A percentile compares a stretch with the other conserved stretches of the same genome.
These are phyloP conservation scores for Byssoonygena ceratinophila DNA, from an alignment of 2,329 filamentous ascomycete genomes.

Conservation along the genomic window DNA sequence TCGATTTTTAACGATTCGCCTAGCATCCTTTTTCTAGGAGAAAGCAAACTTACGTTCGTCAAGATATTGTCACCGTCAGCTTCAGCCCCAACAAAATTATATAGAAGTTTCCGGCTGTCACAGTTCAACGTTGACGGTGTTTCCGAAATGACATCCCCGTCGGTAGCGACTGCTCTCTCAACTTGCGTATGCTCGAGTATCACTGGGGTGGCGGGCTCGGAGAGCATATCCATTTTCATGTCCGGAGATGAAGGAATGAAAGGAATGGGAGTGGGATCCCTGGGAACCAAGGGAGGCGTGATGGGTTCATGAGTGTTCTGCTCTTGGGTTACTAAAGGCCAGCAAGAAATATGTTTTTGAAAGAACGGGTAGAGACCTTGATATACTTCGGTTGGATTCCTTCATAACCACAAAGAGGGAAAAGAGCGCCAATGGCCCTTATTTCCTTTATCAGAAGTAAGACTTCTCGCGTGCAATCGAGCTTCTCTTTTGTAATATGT, in stretches of 20 bases:
- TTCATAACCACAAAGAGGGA: background rate
- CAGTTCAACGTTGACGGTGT: background rate
- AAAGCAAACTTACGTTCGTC: background rate
- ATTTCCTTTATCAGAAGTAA: conserved; percentile 24
- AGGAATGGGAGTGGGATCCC: conserved; percentile 32
- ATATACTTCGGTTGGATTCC: background rate
- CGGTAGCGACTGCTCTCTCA: conserved; percentile 26
- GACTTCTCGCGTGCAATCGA: conserved; percentile 21
- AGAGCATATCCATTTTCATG: conserved; percentile 29
- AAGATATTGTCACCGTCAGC: background rate
- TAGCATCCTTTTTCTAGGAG: conserved; percentile 21
- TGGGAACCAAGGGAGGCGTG: conserved; percentile 41
- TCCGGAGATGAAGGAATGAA: conserved; percentile 33
- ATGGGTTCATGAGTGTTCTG: conserved; percentile 23
- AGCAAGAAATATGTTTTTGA: background rate
- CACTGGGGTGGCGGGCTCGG: conserved; percentile 22
- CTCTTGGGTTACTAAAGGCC: conserved; percentile 19
- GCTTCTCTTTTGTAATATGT: conserved; percentile 19
- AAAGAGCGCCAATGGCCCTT: conserved; percentile 12
- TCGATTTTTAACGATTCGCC: conserved; percentile 33
- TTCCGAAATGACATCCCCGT: conserved; percentile 4
- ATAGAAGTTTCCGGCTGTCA: background rate
- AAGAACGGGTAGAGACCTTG: background rate
- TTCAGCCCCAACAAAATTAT: background rate
- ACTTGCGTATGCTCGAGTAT: conserved; percentile 26